phyloP scores from a whole-genome alignment of 768 basidiomycete species.

The Serendipita sp. region DNA sequence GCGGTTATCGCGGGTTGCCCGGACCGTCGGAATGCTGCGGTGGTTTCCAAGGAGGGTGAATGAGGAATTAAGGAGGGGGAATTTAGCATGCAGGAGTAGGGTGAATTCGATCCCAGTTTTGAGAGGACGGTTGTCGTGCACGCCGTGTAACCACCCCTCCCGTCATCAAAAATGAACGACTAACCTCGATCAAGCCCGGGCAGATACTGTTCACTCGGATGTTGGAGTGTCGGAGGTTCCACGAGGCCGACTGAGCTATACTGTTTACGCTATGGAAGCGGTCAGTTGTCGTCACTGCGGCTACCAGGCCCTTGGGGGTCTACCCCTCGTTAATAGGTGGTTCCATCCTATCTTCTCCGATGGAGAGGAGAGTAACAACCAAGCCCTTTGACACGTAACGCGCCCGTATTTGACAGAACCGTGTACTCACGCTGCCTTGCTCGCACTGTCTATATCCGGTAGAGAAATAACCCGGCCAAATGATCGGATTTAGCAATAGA shows the following conservation, averaged over 20 bases:
- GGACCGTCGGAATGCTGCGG: not conserved
- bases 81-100: no score
- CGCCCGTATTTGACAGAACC: not conserved
- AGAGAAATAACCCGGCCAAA: not conserved
- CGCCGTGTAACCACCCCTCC: no score
- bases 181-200: conserved; percentile 68
- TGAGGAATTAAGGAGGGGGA: no score
- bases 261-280: conserved; percentile 51
- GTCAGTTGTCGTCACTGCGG: not conserved
- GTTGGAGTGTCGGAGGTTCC: conserved; percentile 64
- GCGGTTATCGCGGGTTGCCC: no score
- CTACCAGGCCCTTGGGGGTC: not conserved
- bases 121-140: no score
- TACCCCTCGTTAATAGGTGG: not conserved
- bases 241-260: conserved; percentile 66
- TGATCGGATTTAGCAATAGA: no score
- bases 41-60: not conserved
- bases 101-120: no score
- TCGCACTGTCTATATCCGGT: conserved; percentile 53
- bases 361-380: conserved; percentile 23
- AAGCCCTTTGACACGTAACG: not conserved
- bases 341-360: not conserved
- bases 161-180: not conserved
- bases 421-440: conserved; percentile 69
- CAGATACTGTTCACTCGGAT: conserved; percentile 82